A percentile compares a stretch with the other conserved stretches of the same genome.
These are phyloP conservation scores for Tricladium varicosporioides DNA, from an alignment of 2,329 filamentous ascomycete genomes.

Conservation along the genomic window DNA sequence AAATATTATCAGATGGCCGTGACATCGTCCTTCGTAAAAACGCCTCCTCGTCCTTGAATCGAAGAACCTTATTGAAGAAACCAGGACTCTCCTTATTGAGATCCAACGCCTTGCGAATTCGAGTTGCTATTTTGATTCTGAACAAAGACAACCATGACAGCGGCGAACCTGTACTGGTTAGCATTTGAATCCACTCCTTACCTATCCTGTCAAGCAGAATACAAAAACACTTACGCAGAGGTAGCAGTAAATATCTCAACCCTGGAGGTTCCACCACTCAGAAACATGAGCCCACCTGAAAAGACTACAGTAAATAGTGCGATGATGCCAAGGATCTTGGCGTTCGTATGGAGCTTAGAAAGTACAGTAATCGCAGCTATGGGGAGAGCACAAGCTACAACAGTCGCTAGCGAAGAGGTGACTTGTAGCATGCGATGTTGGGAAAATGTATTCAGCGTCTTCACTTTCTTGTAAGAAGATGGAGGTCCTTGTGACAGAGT, in stretches of 20 bases:
- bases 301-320: slow-evolving; percentile 21
- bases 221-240: slow-evolving; percentile 21
- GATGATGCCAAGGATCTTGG: slow-evolving; percentile 14
- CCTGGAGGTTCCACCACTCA: slow-evolving; percentile 15
- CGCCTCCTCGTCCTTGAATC: no score
- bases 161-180: slow-evolving; percentile 18
- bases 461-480: no score
- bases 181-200: not conserved
- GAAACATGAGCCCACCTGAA: slow-evolving; percentile 19
- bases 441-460: slow-evolving; percentile 7
- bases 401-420: slow-evolving; percentile 18
- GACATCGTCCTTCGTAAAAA: no score
- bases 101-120: no score
- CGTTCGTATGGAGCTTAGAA: slow-evolving; percentile 10
- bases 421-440: slow-evolving; percentile 9
- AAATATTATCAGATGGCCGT: no score
- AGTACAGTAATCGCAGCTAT: slow-evolving; percentile 21
- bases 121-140: slow-evolving; percentile 18
- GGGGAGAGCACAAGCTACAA: slow-evolving; percentile 22
- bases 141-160: slow-evolving; percentile 23
- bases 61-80: no score
- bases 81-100: no score
- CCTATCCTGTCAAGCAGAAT: not conserved
- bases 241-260: slow-evolving; percentile 27
- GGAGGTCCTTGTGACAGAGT: no score